A percentile compares a stretch with the other conserved stretches of the same genome.
Conservation (phyloP, 2,329 filamentous ascomycete genomes). For the Didymellaceae sp. region DNA sequence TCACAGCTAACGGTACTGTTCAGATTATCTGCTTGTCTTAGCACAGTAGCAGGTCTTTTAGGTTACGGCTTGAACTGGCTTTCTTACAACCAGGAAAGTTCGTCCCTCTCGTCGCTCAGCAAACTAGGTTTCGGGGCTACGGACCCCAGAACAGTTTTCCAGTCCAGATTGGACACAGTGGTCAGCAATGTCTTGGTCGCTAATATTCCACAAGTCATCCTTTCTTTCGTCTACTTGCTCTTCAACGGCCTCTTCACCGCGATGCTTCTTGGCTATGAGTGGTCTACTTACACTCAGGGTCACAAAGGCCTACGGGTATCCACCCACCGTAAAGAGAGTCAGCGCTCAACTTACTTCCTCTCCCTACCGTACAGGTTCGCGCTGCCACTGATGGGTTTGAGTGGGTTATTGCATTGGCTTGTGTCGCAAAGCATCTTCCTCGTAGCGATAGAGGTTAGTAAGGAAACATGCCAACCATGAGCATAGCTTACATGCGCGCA, state of each 20-base stretch:
- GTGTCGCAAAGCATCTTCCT: conserved; percentile 50
- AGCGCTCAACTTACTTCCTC: conserved; percentile 53
- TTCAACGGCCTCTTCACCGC: background rate
- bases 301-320: conserved; percentile 48
- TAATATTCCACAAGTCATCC: background rate
- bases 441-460: conserved; percentile 32
- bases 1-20: too few species aligned
- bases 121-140: too few species aligned
- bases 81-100: too few species aligned
- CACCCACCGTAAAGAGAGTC: conserved; percentile 42
- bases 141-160: too few species aligned
- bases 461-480: too few species aligned
- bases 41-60: too few species aligned
- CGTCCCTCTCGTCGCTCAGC: too few species aligned
- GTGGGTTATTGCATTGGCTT: conserved; percentile 17
- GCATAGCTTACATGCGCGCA: too few species aligned
- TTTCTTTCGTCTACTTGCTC: background rate
- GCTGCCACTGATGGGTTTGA: conserved; percentile 44
- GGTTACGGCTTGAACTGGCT: too few species aligned
- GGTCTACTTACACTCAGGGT: conserved; percentile 37
- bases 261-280: background rate
- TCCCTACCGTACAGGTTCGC: conserved; percentile 50
- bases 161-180: too few species aligned
- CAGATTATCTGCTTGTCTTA: too few species aligned
- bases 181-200: background rate